Evolutionary conservation across 129 eudicot species (phyloP), one percentile per base, ranked within the genome.

Genomic region (Flaveria ramosissima): DNA sequence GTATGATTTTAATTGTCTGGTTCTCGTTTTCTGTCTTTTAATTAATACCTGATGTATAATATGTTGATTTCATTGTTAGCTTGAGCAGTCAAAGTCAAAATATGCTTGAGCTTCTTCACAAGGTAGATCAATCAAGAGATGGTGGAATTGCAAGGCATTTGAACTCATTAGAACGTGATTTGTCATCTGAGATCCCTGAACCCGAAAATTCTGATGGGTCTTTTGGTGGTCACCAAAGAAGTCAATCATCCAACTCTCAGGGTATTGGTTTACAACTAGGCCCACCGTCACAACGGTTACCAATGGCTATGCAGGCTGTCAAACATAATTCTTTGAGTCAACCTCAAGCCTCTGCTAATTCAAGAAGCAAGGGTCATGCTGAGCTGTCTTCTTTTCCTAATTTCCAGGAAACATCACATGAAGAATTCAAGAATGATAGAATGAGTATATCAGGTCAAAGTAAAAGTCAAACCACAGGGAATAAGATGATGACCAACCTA

Each of bases 101-200:
- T 73, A 90, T 93, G 98, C 77, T 90, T 72, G 96, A 93, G 84
- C 96, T 93, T 62, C 96, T 93, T 80, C 92, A 88, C 77, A 90
- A 93, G 83, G 96, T 86, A 63, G 96, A 93, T 70, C 95, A 90
- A 83, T 86, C 94, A 27, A 71, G 82, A 79, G 89, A 90, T 16
- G 86, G 79, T 62, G 83, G 85, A 63, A 56, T 59, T 10, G 16
- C 61, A 75, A 71, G 70, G 74, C 83, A 82, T 57, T 56, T 73
- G 9, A 82, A 68, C 78, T 71, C 90, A 23, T 63, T 78, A 46
- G 90, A 87, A 39, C 76, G 62, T 42, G 89, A 84, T 73, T 64
- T 70, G 21, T 82, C 83, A 47, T 87, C 96, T 47, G 88, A 85
- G 48, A 80, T 76, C 12, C 86, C 89, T 53, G 88, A 86, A 82